A percentile compares a stretch with the other conserved stretches of the same genome.
Conservation (phyloP, 495 filamentous ascomycete species). For the Penicillium argentinense region DNA sequence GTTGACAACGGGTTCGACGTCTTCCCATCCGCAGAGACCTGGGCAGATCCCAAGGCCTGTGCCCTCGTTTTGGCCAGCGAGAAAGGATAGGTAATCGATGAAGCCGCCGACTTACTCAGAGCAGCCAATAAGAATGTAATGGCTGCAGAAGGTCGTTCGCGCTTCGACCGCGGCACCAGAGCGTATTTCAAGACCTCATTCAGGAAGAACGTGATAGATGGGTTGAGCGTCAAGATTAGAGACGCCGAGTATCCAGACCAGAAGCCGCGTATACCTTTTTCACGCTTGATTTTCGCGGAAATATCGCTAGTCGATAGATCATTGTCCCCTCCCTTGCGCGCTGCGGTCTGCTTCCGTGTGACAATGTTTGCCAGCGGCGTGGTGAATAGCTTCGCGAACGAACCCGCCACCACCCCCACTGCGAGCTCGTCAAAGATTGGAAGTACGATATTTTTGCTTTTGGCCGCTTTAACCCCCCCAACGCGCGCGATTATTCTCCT, state of each 20-base stretch:
- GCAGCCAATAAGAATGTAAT: constrained; percentile 76
- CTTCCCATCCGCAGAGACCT: neutral
- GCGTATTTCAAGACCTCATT: constrained; percentile 67
- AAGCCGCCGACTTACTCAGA: constrained; percentile 76
- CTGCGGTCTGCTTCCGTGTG: constrained; percentile 72
- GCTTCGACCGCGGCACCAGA: constrained; percentile 49
- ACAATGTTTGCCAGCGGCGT: constrained; percentile 84
- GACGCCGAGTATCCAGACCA: constrained; percentile 90
- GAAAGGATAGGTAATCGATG: constrained; percentile 81
- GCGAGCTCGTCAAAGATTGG: constrained; percentile 71
- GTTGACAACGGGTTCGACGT: constrained; percentile 5
- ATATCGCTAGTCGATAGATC: constrained; percentile 52
- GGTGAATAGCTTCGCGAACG: constrained; percentile 74
- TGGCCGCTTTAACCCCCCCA: constrained; percentile 30
- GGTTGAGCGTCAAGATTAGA: constrained; percentile 80
- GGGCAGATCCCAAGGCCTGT: constrained; percentile 48
- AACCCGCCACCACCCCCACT: constrained; percentile 75
- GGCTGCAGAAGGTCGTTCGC: constrained; percentile 52
- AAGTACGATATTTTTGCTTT: constrained; percentile 49
- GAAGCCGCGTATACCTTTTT: constrained; percentile 75
- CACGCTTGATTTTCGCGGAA: constrained; percentile 58
- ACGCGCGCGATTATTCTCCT: constrained; percentile 51
- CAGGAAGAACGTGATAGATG: constrained; percentile 81
- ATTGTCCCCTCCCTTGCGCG: constrained; percentile 27
- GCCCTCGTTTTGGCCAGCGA: constrained; percentile 77